A percentile compares a stretch with the other conserved stretches of the same genome.
These are phyloP conservation scores for Boletellus emodensis DNA, from an alignment of 768 basidiomycete species.

Conservation along the genomic window DNA sequence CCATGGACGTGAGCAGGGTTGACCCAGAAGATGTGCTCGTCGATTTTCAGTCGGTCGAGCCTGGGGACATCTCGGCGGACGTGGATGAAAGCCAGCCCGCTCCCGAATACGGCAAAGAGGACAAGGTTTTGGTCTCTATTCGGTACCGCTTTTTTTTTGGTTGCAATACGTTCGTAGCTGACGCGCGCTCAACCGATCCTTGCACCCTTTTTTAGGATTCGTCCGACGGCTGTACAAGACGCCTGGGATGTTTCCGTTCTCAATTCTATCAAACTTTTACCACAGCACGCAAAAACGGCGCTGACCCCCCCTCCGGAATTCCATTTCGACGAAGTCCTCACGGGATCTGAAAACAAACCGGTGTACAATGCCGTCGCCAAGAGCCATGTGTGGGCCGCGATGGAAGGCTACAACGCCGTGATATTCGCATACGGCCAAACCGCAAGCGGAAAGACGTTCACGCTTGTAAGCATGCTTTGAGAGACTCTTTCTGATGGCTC, in stretches of 20 bases:
- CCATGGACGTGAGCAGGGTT: conserved; percentile 69
- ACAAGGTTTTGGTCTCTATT: conserved; percentile 85
- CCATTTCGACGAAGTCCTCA: conserved; percentile 73
- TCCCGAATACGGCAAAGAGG: conserved; percentile 62
- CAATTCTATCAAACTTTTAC: conserved; percentile 59
- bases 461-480: conserved; percentile 38
- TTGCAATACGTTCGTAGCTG: not conserved
- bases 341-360: conserved; percentile 74
- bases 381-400: conserved; percentile 82
- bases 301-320: conserved; percentile 45
- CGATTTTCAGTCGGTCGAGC: conserved; percentile 69
- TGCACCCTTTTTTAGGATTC: conserved; percentile 43
- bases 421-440: conserved; percentile 96
- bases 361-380: conserved; percentile 73
- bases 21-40: conserved; percentile 76
- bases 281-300: conserved; percentile 48
- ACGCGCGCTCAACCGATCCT: conserved; percentile 2
- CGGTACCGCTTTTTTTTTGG: conserved; percentile 40
- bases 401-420: conserved; percentile 96
- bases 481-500: conserved; percentile 33
- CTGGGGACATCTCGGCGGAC: conserved; percentile 63
- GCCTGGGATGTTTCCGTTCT: conserved; percentile 53
- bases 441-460: conserved; percentile 72
- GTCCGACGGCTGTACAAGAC: conserved; percentile 47
- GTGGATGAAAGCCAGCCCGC: conserved; percentile 55